Evolutionary conservation across 306 rosid species (phyloP).

Genomic region (Vigna reflexopilosa): DNA sequence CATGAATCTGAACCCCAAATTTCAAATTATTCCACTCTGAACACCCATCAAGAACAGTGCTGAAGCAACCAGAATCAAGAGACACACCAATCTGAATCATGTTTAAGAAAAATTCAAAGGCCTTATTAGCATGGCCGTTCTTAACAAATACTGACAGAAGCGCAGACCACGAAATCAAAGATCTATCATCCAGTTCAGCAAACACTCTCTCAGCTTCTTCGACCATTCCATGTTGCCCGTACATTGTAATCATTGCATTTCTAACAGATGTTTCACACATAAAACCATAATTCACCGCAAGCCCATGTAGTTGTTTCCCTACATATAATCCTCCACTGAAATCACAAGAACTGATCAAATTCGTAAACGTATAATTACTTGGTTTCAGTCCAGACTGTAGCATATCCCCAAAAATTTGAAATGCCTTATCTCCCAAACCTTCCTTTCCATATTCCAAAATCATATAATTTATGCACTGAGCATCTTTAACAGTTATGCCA

Average conservation of each 20-base stretch:
- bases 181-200: slow-evolving; percentile 39
- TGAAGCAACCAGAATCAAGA: slow-evolving; percentile 53
- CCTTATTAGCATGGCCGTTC: slow-evolving; percentile 40
- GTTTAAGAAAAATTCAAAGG: slow-evolving; percentile 44
- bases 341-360: slow-evolving; percentile 51
- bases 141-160: slow-evolving; percentile 49
- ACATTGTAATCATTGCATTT: slow-evolving; percentile 59
- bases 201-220: slow-evolving; percentile 55
- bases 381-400: slow-evolving; percentile 53
- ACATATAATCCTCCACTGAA: slow-evolving; percentile 36
- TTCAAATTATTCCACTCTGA: slow-evolving; percentile 57
- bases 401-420: slow-evolving; percentile 47
- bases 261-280: slow-evolving; percentile 50
- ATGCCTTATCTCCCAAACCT: slow-evolving; percentile 49
- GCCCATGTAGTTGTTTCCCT: slow-evolving; percentile 59
- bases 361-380: slow-evolving; percentile 51
- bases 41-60: slow-evolving; percentile 52
- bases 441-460: slow-evolving; percentile 61
- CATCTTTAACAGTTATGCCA: slow-evolving; percentile 47
- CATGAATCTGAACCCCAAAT: slow-evolving; percentile 55
- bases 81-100: slow-evolving; percentile 46
- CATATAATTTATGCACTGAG: slow-evolving; percentile 61
- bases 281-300: slow-evolving; percentile 52
- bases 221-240: slow-evolving; percentile 55
- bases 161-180: slow-evolving; percentile 60